These are phyloP conservation scores for Backusella luteola DNA, from an alignment of 192 early-diverging fungal genomes.

Conservation along the genomic window DNA sequence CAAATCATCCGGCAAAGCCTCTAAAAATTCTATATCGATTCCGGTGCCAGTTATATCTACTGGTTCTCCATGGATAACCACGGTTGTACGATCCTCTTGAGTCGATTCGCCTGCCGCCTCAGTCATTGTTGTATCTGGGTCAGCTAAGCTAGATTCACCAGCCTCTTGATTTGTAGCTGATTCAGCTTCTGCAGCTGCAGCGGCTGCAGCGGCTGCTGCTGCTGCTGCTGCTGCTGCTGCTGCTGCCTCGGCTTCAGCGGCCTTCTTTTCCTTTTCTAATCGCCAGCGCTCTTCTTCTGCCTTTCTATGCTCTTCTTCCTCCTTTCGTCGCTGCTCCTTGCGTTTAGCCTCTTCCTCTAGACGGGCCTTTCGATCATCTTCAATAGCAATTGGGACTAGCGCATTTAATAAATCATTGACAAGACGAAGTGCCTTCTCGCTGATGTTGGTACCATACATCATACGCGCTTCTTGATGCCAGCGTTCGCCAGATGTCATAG, in stretches of 20 bases:
- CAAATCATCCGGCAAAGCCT: constrained; percentile 93
- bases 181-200: background rate
- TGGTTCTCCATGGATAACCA: constrained; percentile 75
- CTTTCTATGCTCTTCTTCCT: constrained; percentile 55
- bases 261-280: constrained; percentile 39
- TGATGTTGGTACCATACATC: constrained; percentile 64
- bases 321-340: constrained; percentile 45
- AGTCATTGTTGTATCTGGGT: background rate
- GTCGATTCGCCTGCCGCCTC: constrained; percentile 17
- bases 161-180: background rate
- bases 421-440: constrained; percentile 60
- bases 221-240: constrained; percentile 44
- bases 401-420: constrained; percentile 64
- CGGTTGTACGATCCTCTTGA: constrained; percentile 47
- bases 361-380: constrained; percentile 55
- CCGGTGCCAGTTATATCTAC: constrained; percentile 93
- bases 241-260: constrained; percentile 28
- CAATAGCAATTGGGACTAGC: constrained; percentile 76
- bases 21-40: constrained; percentile 92
- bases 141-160: background rate
- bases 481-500: constrained; percentile 70
- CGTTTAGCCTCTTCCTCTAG: constrained; percentile 56
- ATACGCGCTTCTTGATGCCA: constrained; percentile 88
- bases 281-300: constrained; percentile 39
- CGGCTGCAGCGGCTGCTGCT: constrained; percentile 27